Conservation (phyloP, 2,329 filamentous ascomycete genomes). For the Colletotrichum spaethianum region DNA sequence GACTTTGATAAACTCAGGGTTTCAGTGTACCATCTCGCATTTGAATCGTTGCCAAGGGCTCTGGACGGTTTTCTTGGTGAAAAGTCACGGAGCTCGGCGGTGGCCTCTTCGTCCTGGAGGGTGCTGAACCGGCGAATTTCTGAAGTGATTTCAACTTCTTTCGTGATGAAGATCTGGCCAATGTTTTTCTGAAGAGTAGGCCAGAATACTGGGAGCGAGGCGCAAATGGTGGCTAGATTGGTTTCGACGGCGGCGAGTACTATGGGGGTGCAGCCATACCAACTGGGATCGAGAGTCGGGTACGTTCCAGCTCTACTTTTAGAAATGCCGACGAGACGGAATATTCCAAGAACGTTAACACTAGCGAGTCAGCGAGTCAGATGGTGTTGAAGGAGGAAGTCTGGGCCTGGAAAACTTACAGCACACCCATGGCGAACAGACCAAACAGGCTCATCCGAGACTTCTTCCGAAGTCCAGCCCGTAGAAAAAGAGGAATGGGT, state of each 20-base stretch:
- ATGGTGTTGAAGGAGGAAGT: not conserved
- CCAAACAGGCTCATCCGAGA: slow-evolving; percentile 49
- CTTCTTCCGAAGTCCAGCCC: slow-evolving; percentile 45
- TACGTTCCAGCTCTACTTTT: slow-evolving; percentile 48
- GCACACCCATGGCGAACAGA: slow-evolving; percentile 49
- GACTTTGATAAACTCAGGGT: not conserved
- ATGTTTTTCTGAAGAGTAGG: slow-evolving; percentile 46
- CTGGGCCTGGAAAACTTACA: slow-evolving; percentile 46
- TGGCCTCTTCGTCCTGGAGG: slow-evolving; percentile 1
- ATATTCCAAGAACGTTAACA: slow-evolving; percentile 44
- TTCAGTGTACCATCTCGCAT: slow-evolving; percentile 10
- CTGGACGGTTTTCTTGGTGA: not conserved
- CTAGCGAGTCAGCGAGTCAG: slow-evolving; percentile 35
- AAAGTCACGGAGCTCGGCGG: slow-evolving; percentile 22
- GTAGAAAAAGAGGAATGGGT: slow-evolving; percentile 48
- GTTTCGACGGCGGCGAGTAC: slow-evolving; percentile 52
- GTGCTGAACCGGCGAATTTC: slow-evolving; percentile 36
- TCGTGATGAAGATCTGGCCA: slow-evolving; percentile 53
- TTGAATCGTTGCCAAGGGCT: not conserved
- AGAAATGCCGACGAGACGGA: slow-evolving; percentile 50
- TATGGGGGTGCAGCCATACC: slow-evolving; percentile 52
- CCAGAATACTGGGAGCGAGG: slow-evolving; percentile 37
- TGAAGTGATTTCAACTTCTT: slow-evolving; percentile 49
- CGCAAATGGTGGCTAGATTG: slow-evolving; percentile 43
- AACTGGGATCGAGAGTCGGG: slow-evolving; percentile 53